These are phyloP conservation scores for Hyaloscypha hepaticicola DNA, from an alignment of 495 filamentous ascomycete species.

Conservation along the genomic window DNA sequence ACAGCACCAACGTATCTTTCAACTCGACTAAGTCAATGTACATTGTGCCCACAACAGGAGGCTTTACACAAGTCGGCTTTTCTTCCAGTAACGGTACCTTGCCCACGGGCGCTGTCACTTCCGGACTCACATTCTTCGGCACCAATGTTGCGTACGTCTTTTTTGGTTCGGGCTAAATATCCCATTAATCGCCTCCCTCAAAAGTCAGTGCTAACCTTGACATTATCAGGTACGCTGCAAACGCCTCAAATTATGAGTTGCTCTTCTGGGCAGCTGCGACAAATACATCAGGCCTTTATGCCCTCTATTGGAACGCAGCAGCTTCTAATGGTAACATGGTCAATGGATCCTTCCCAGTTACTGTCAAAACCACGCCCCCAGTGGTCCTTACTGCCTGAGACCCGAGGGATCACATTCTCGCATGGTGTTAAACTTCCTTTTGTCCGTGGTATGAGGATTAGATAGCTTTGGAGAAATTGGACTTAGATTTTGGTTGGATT, in stretches of 20 bases:
- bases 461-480: background rate
- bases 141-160: slow-evolving; percentile 20
- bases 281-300: slow-evolving; percentile 13
- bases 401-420: background rate
- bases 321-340: background rate
- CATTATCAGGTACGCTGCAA: background rate
- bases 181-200: background rate
- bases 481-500: background rate
- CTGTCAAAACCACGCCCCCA: slow-evolving; percentile 11
- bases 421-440: background rate
- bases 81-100: slow-evolving; percentile 8
- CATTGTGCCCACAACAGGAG: slow-evolving; percentile 16
- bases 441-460: background rate
- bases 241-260: slow-evolving; percentile 9
- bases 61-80: slow-evolving; percentile 21
- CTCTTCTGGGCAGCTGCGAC: slow-evolving; percentile 17
- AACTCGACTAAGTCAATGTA: slow-evolving; percentile 21
- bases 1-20: slow-evolving; percentile 15
- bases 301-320: slow-evolving; percentile 10
- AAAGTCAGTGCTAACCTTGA: background rate
- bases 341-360: slow-evolving; percentile 11
- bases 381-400: background rate
- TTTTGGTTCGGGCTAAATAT: too few species aligned
- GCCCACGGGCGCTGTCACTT: slow-evolving; percentile 13
- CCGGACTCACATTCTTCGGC: slow-evolving; percentile 26